phyloP scores from a whole-genome alignment of 306 rosid species.

The Rosa persica region DNA sequence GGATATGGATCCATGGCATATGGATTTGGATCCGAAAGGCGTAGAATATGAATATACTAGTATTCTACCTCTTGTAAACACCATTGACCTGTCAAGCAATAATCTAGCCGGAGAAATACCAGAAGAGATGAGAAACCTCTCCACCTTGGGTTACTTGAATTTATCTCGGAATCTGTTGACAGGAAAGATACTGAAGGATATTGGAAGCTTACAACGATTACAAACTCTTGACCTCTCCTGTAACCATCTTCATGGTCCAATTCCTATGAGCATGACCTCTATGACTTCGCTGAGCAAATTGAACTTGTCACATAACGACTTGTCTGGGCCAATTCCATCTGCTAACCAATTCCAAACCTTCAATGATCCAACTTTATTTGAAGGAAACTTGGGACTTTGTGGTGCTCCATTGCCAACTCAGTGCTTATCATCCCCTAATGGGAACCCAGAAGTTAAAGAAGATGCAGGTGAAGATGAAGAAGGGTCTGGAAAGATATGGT shows the following conservation, averaged over 20 bases:
- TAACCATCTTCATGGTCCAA: not conserved
- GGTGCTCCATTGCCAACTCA: not conserved
- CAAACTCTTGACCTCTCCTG: not conserved
- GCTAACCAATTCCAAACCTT: not conserved
- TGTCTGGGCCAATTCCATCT: not conserved
- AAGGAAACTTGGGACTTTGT: not conserved
- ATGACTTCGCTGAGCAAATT: not conserved
- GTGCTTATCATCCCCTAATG: not conserved
- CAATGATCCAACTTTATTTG: not conserved
- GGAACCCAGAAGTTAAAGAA: not conserved
- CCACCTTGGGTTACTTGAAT: not conserved
- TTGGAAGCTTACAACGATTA: not conserved
- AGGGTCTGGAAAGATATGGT: not conserved
- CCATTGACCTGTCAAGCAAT: not conserved
- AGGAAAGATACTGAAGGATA: not conserved
- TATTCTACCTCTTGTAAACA: not conserved
- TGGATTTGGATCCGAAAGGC: not conserved
- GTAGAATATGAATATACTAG: not conserved
- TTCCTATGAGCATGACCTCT: not conserved
- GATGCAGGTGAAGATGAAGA: not conserved
- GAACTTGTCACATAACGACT: not conserved
- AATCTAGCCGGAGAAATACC: not conserved
- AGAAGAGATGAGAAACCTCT: not conserved
- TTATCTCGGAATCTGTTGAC: not conserved
- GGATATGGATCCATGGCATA: not conserved